phyloP scores from a whole-genome alignment of 768 basidiomycete species.

The Termitomyces bulborhizus region DNA sequence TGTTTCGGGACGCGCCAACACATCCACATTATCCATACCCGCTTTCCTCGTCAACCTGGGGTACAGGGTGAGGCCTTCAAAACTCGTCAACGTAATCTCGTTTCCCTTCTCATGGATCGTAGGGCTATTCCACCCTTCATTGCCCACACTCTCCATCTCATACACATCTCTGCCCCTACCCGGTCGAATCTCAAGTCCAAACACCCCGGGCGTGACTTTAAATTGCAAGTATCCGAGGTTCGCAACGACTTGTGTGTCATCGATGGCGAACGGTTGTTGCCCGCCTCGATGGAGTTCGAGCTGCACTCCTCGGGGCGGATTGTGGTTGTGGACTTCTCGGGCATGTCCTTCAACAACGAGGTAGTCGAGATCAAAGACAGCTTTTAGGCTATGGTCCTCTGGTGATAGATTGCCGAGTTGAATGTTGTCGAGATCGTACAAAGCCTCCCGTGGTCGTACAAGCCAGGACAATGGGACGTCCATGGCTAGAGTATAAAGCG shows the following conservation, averaged over 20 bases:
- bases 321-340: constrained; percentile 56
- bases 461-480: constrained; percentile 92
- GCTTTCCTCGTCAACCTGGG: constrained; percentile 64
- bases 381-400: constrained; percentile 61
- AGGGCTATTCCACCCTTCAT: constrained; percentile 83
- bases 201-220: constrained; percentile 87
- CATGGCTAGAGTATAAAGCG: constrained; percentile 92
- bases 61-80: constrained; percentile 86
- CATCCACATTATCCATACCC: constrained; percentile 81
- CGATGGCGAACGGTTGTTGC: constrained; percentile 41
- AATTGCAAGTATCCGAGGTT: constrained; percentile 97
- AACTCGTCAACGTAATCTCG: constrained; percentile 78
- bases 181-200: constrained; percentile 72
- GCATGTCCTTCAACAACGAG: constrained; percentile 94
- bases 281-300: constrained; percentile 60
- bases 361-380: constrained; percentile 84
- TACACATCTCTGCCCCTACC: constrained; percentile 81
- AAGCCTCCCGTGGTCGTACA: constrained; percentile 80
- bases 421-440: constrained; percentile 95
- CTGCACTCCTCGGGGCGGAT: constrained; percentile 86
- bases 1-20: constrained; percentile 47
- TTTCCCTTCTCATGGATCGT: constrained; percentile 61
- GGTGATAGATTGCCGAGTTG: constrained; percentile 64
- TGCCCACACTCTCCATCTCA: constrained; percentile 79
- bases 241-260: constrained; percentile 89